phyloP scores from a whole-genome alignment of 129 eudicot species.

The Mikania micrantha region DNA sequence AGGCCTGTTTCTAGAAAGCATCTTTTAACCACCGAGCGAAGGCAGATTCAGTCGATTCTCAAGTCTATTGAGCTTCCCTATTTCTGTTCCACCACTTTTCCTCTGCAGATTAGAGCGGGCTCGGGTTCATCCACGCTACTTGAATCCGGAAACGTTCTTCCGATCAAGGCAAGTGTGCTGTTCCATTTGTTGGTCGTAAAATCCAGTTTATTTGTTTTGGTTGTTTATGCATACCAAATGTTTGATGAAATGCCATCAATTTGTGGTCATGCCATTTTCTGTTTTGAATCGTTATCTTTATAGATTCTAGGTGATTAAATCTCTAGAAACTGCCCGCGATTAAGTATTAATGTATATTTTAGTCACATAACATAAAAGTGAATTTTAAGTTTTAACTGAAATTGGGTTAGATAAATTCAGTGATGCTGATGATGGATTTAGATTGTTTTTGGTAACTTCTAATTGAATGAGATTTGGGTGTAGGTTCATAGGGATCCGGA shows the following conservation, averaged over 20 bases:
- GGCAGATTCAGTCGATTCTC: slow-evolving; percentile 71
- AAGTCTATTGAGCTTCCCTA: slow-evolving; percentile 45
- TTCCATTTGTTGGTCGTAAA: background rate
- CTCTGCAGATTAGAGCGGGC: slow-evolving; percentile 83
- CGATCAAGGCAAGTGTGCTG: slow-evolving; percentile 47
- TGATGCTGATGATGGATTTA: background rate
- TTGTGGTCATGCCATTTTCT: background rate
- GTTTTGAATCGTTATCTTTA: background rate
- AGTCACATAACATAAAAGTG: background rate
- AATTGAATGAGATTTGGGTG: background rate
- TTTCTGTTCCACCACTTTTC: slow-evolving; percentile 80
- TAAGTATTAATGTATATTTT: background rate
- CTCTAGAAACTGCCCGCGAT: no score
- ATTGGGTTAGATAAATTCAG: background rate
- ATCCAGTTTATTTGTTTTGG: background rate
- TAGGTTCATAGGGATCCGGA: slow-evolving; percentile 72
- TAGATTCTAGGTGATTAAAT: background rate
- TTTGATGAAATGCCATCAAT: background rate
- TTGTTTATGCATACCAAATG: slow-evolving; percentile 2
- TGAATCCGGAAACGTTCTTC: slow-evolving; percentile 73
- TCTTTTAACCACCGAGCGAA: slow-evolving; percentile 62
- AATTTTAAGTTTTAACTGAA: background rate
- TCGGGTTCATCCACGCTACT: slow-evolving; percentile 73
- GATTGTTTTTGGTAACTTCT: background rate
- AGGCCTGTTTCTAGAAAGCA: slow-evolving; percentile 47